Base-by-base conservation (phyloP, 208 protist species). In the Leishmania arabica region DNA sequence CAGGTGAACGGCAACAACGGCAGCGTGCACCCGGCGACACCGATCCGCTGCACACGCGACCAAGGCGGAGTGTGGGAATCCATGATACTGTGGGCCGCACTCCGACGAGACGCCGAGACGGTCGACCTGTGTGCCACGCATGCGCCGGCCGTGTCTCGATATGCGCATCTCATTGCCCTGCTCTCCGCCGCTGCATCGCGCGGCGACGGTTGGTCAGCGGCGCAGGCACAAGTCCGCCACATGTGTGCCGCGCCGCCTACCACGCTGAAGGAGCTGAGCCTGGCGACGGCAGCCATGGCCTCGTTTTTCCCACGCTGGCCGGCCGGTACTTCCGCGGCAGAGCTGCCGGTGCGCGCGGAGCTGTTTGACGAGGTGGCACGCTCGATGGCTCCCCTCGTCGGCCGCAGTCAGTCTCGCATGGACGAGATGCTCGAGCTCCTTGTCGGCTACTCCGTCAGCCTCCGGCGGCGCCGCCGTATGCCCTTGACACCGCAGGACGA, bases 181-280 rank as follows among this genome's bases (percentile, higher is more conserved):
- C 73, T 83, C 37, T 62, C 75, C 4, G 82, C 79, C 15, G 81
- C 82, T 13, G 69, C 78, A 66, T 53, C 53, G 53, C 53, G 40
- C 64, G 31, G 27, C 45, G 62, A 53, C 60, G 76, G 47, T 24
- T 73, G 65, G 27, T 42, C 56, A 19, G 76, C 75, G 45, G 75
- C 69, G 72, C 53, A 47, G 47, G 34, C 8, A n/a, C 75, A 79
- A 1, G 31, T 82, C 53, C 79, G 51, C 21, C 80, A 62, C 49
- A n/a, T 88, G 21, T 81, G 80, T 62, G 24, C 34, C 45, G 15
- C 81, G 0, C 81, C 78, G 6, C 78, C 76, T n/a, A 68, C 75
- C 31, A 81, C 88, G 62, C 68, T 51, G 21, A 86, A 88, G 81
- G 85, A 89, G 72, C 80, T 91, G 72, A 84, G 83, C 60, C 78